These are phyloP conservation scores for Saccharomycopsis crataegensis DNA, from an alignment of 1,139 yeast species.

Conservation along the genomic window DNA sequence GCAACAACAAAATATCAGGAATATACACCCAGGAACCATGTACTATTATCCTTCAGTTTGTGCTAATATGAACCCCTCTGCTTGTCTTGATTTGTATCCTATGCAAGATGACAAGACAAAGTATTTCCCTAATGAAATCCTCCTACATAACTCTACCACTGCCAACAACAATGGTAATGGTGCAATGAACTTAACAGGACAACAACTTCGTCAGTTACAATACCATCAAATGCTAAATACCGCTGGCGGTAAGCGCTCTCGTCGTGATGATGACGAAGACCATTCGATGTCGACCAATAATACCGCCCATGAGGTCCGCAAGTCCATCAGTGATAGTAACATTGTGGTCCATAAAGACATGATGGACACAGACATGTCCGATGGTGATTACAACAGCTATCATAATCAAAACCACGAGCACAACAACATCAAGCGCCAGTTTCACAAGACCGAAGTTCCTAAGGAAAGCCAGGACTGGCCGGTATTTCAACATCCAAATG, in stretches of 20 bases:
- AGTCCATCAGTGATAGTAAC: conserved; percentile 4
- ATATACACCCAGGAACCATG: conserved; percentile 1
- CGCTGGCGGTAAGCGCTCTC: conserved; percentile 7
- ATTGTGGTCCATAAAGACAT: background rate
- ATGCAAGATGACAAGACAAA: conserved; percentile 11
- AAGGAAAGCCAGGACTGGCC: conserved; percentile 42
- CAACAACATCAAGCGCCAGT: background rate
- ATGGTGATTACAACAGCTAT: background rate
- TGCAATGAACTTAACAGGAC: background rate
- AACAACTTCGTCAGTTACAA: conserved; percentile 10
- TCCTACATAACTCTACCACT: background rate
- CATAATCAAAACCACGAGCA: too few relatives aligned
- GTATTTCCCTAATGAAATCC: conserved; percentile 3
- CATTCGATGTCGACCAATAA: background rate
- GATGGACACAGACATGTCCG: background rate
- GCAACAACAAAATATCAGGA: too few relatives aligned
- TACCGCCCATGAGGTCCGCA: background rate
- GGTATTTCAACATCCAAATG: conserved; percentile 54
- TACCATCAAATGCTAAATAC: conserved; percentile 11
- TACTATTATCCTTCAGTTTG: conserved; percentile 19
- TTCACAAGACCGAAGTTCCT: background rate
- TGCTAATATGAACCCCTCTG: conserved; percentile 17
- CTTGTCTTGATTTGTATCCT: conserved; percentile 14
- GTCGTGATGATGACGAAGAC: conserved; percentile 5
- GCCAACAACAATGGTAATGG: background rate